phyloP scores from a whole-genome alignment of 768 basidiomycete genomes.

The Mycena polygramma region DNA sequence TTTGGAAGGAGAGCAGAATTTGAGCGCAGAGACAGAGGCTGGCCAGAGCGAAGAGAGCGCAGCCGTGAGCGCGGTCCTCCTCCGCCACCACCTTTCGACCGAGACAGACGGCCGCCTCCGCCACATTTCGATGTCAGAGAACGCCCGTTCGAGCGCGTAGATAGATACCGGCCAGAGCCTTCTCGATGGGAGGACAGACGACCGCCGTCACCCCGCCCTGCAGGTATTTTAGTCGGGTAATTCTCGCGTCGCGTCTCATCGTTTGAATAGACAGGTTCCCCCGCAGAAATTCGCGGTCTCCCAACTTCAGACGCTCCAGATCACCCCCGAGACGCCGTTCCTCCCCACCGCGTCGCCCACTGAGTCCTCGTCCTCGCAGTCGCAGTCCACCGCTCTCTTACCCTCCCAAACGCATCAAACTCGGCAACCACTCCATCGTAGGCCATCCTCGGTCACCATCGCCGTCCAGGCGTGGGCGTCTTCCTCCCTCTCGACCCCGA shows the following conservation, averaged over 20 bases:
- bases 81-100: slow-evolving; percentile 14
- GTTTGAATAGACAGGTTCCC: slow-evolving; percentile 23
- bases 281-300: slow-evolving; percentile 27
- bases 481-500: slow-evolving; percentile 3
- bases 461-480: slow-evolving; percentile 5
- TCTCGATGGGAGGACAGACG: slow-evolving; percentile 31
- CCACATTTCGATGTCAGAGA: slow-evolving; percentile 33
- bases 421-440: slow-evolving; percentile 27
- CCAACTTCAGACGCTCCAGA: slow-evolving; percentile 20
- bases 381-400: slow-evolving; percentile 30
- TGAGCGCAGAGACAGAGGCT: slow-evolving; percentile 29
- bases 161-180: slow-evolving; percentile 27
- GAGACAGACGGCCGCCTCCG: slow-evolving; percentile 31
- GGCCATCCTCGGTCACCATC: slow-evolving; percentile 15
- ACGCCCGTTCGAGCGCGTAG: slow-evolving; percentile 14
- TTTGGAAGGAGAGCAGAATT: slow-evolving; percentile 9
- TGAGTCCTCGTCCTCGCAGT: slow-evolving; percentile 23
- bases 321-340: slow-evolving; percentile 30
- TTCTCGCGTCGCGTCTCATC: slow-evolving; percentile 6
- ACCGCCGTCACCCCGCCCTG: slow-evolving; percentile 4
- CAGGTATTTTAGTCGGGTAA: background rate
- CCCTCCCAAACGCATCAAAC: slow-evolving; percentile 29
- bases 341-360: slow-evolving; percentile 6
- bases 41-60: slow-evolving; percentile 20
- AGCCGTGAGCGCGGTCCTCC: slow-evolving; percentile 12